Base-by-base conservation (phyloP, 176 grass and related monocot species). In the Carex littledalei region DNA sequence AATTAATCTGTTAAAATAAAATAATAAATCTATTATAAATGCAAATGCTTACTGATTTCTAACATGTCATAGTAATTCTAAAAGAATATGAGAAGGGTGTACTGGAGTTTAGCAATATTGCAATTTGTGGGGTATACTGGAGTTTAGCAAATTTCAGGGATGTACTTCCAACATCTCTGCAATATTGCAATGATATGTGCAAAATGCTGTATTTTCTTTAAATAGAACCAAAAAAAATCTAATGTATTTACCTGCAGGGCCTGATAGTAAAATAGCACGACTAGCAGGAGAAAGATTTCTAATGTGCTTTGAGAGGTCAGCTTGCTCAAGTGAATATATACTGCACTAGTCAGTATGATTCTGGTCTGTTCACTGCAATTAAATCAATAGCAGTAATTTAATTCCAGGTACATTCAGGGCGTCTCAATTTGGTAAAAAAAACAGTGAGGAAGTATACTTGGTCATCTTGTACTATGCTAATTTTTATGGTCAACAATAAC, bases 241-340 rank as follows among this genome's bases (percentile, higher is more conserved):
- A 37, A 47, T 81, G 57, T 39, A 69, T 11, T 67, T 81, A 99
- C 96, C 96, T 63, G 97, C 81, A 22, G 97, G 93, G 21, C 97
- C 93, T 10, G 97, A 94, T 16, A 99, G 91, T 65, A 99, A 81
- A 73, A 99, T 94, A 8, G 93, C 81, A 39, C 90, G 97, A 72
- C 91, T 99, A 9, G 93, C 93, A 18, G 91, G 90, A 75, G 93
- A 82, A 85, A 99, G 97, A 85, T 94, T 99, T 86, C 91, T 73
- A 76, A 93, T 88, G 86, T 99, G 88, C 86, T 96, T 95, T 50
- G 88, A 91, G 64, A 96, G 37, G 35, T 92, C 91, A 2, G 84
- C 86, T 63, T 94, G 89, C 85, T 96, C 66, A 99, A 88, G 84
- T 99, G 89, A 43, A 99, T 67, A 88, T 96, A 99, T n/a, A 91